Evolutionary conservation across 148 eudicot genomes (phyloP), one percentile per base, ranked within the genome.

Genomic region (Fagopyrum tataricum): DNA sequence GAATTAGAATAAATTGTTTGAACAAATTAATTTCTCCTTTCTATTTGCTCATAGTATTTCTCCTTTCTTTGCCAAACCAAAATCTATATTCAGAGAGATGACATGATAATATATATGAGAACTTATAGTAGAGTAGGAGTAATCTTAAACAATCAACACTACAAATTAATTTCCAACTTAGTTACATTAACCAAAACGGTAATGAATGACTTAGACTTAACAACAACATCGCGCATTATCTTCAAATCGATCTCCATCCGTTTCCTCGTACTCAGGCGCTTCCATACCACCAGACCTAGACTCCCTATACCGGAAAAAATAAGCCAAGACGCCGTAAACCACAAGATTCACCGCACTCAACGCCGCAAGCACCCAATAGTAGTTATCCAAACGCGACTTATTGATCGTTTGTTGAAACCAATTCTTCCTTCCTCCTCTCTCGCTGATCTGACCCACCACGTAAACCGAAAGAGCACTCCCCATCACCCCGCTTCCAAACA

Each of bases 321-420:
- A 40, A 24, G 79, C 82, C 52, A 82, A 69, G 1, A 79, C 13
- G 5, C 74, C 59, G 37, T 77, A 84, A 2, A 81, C 51, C 4
- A 76, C 64, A 44, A 84, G 79, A 79, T 77, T 84, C 5, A 70
- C 74, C 0, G 83, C 77, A 70, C 71, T 75, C 21, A 82, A 41
- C 51, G 70, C 76, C 41, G 88, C 84, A 10, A 87, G 74, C 2
- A 81, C 82, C 88, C 85, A 85, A 37, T 85, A 87, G 47, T 81
- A 87, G 0, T 80, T 79, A 61, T 87, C 84, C 68, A 87, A 74
- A 0, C 80, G 79, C 51, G 88, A 85, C 75, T 59, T 73, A 41
- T 83, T 85, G 53, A 87, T 58, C 4, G 86, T 85, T 1, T 74
- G 66, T 51, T 84, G 85, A 21, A 88, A 82, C 92, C 91, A 88